Conservation (phyloP, 768 basidiomycete species). For the Dentipellis sp. region DNA sequence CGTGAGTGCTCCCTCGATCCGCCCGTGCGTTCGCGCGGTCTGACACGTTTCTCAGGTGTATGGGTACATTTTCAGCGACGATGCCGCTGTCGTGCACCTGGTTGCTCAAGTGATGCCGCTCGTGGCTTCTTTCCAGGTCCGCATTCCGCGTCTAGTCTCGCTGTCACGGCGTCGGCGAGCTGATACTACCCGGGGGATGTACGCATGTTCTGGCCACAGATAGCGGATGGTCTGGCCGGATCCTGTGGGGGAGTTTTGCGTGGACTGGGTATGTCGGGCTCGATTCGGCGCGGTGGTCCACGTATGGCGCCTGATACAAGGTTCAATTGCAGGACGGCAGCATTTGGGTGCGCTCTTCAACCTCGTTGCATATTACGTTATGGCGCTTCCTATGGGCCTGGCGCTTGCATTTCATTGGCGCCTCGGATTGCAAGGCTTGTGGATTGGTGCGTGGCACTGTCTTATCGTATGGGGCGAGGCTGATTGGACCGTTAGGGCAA, state of each 20-base stretch:
- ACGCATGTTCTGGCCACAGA: conserved; percentile 17
- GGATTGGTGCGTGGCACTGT: conserved; percentile 29
- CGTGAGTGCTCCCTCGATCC: conserved; percentile 25
- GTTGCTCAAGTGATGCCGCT: conserved; percentile 43
- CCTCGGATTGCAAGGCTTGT: conserved; percentile 41
- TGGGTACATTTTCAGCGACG: conserved; percentile 64
- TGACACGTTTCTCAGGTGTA: conserved; percentile 34
- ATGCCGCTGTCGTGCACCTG: conserved; percentile 40
- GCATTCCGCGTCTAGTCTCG: neutral
- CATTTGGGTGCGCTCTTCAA: conserved; percentile 71
- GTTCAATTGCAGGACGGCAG: conserved; percentile 33
- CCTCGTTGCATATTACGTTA: conserved; percentile 50
- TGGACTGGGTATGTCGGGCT: conserved; percentile 30
- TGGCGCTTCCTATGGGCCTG: conserved; percentile 44
- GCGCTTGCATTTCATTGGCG: conserved; percentile 36
- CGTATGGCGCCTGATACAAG: neutral
- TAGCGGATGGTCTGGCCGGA: conserved; percentile 43
- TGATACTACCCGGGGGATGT: neutral
- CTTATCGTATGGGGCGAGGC: neutral
- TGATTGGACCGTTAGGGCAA: conserved; percentile 39
- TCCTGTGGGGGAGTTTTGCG: conserved; percentile 41
- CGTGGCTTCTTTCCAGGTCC: conserved; percentile 45
- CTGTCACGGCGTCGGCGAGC: neutral
- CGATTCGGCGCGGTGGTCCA: neutral
- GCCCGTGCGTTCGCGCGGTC: neutral